Conservation (phyloP, 495 filamentous ascomycete species). For the Letharia lupina region DNA sequence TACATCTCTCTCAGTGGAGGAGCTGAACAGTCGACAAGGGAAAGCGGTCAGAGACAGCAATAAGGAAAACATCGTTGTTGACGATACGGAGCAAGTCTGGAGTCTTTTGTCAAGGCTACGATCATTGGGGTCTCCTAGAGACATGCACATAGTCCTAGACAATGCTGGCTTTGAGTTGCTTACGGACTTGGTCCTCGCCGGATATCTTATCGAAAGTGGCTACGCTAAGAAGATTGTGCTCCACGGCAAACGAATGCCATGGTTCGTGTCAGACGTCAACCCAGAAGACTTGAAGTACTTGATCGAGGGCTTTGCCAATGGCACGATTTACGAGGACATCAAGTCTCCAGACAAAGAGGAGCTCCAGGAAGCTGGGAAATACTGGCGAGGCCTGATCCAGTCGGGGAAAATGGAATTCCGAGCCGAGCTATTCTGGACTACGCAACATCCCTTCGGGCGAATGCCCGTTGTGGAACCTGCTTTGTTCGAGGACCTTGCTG, state of each 20-base stretch:
- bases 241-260: constrained; percentile 85
- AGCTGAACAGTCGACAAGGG: constrained; percentile 90
- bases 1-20: constrained; percentile 80
- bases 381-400: constrained; percentile 68
- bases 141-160: constrained; percentile 89
- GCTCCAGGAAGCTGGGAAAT: constrained; percentile 45
- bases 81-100: constrained; percentile 69
- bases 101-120: constrained; percentile 53
- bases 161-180: constrained; percentile 95
- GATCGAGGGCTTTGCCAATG: constrained; percentile 58
- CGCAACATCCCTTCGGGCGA: constrained; percentile 74
- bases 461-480: constrained; percentile 55
- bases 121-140: constrained; percentile 40
- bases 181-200: constrained; percentile 81
- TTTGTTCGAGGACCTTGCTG: constrained; percentile 65
- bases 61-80: constrained; percentile 79
- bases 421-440: constrained; percentile 83
- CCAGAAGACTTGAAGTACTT: constrained; percentile 72
- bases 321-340: constrained; percentile 62
- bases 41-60: constrained; percentile 71
- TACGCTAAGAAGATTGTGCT: constrained; percentile 77
- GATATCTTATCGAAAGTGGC: constrained; percentile 70
- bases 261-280: constrained; percentile 96
- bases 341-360: constrained; percentile 54
- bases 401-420: constrained; percentile 71